Conservation (phyloP, 106 monocot species). For the Xerophyta viscosa region DNA sequence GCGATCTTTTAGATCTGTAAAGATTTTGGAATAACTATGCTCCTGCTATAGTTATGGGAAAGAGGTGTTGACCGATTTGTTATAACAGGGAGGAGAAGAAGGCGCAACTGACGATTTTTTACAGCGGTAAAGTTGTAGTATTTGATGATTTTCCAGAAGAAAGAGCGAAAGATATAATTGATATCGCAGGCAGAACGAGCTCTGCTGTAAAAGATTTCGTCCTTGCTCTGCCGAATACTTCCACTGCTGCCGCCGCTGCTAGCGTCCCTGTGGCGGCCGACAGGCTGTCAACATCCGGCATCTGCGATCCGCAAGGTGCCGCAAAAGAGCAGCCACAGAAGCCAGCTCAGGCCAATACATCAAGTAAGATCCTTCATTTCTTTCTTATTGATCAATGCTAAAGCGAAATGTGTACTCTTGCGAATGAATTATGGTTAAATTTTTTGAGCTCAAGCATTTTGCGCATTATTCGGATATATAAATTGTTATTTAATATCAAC, state of each 20-base stretch:
- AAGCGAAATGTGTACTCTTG: not conserved
- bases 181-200: constrained; percentile 18
- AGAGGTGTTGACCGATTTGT: not conserved
- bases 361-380: not conserved
- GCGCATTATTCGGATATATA: no score
- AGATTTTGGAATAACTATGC: not conserved
- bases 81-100: constrained; percentile 2
- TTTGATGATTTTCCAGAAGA: constrained; percentile 52
- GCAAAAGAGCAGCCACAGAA: not conserved
- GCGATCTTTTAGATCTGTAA: no score
- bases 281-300: no score
- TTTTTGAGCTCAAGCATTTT: not conserved
- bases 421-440: not conserved
- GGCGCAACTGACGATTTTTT: constrained; percentile 60
- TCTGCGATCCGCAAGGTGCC: not conserved
- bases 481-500: no score
- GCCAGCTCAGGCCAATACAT: not conserved
- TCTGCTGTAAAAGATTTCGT: not conserved
- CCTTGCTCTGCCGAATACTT: not conserved
- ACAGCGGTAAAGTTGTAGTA: constrained; percentile 50
- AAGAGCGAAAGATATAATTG: constrained; percentile 35
- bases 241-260: not conserved
- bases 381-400: no score
- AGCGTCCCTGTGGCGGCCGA: no score
- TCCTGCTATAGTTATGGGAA: not conserved